phyloP scores from a whole-genome alignment of 2,329 filamentous ascomycete genomes.

The Aspergillus hortae region DNA sequence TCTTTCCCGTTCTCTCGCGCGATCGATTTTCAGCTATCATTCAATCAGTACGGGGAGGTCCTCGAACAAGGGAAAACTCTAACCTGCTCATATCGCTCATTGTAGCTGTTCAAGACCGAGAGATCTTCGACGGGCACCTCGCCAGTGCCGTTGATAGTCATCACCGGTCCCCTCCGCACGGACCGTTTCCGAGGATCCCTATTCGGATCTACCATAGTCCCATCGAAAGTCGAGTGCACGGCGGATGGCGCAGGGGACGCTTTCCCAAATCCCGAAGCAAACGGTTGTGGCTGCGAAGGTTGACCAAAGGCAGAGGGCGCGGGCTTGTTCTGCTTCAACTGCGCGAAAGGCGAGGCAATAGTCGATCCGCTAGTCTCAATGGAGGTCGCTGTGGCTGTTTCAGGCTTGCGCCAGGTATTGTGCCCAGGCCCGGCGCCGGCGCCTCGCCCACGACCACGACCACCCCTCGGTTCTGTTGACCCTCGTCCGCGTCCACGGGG shows the following conservation, averaged over 20 bases:
- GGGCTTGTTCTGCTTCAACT: conserved; percentile 18
- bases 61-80: conserved; percentile 4
- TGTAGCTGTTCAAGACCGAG: conserved; percentile 23
- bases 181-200: conserved; percentile 14
- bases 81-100: conserved; percentile 37
- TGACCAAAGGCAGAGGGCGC: conserved; percentile 15
- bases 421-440: conserved; percentile 2
- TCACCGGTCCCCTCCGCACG: not conserved
- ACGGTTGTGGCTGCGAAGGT: conserved; percentile 14
- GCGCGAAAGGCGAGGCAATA: conserved; percentile 24
- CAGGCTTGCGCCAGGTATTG: conserved; percentile 18
- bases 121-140: conserved; percentile 21
- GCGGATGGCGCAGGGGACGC: conserved; percentile 12
- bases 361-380: not conserved
- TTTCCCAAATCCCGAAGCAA: conserved; percentile 19
- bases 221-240: conserved; percentile 12
- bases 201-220: conserved; percentile 11
- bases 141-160: conserved; percentile 8
- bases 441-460: conserved; percentile 20
- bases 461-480: conserved; percentile 8
- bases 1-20: conserved; percentile 47
- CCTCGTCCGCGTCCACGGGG: conserved; percentile 21
- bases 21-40: conserved; percentile 46
- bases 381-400: conserved; percentile 4
- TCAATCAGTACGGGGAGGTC: not conserved